phyloP scores from a whole-genome alignment of 768 basidiomycete species.

The Pisolithus sp. region DNA sequence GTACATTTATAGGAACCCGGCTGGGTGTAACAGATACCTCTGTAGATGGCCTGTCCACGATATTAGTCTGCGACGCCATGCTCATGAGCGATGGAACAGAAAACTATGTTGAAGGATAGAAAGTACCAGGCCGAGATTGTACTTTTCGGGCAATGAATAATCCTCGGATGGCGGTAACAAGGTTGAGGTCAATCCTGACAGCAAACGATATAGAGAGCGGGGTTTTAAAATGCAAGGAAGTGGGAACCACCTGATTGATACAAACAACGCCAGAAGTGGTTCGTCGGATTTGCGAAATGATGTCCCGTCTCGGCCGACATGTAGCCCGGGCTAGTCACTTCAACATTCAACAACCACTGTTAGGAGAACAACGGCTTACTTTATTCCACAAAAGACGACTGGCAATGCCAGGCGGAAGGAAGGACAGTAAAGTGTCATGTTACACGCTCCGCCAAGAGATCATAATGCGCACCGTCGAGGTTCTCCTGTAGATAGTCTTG shows the following conservation, averaged over 20 bases:
- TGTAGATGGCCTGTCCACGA: conserved; percentile 63
- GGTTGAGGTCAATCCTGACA: conserved; percentile 50
- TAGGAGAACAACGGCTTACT: conserved; percentile 37
- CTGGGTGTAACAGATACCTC: conserved; percentile 37
- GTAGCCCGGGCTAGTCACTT: conserved; percentile 51
- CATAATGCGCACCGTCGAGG: conserved; percentile 45
- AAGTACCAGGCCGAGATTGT: conserved; percentile 62
- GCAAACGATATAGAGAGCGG: background rate
- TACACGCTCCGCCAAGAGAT: conserved; percentile 3
- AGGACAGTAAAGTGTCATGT: background rate
- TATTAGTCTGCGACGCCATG: conserved; percentile 51
- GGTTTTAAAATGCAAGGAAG: background rate
- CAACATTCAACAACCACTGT: background rate
- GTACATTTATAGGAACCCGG: background rate
- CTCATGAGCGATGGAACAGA: background rate
- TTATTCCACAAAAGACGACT: conserved; percentile 86
- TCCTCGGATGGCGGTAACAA: conserved; percentile 55
- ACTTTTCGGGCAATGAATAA: conserved; percentile 47
- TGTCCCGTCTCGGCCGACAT: conserved; percentile 65
- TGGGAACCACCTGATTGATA: conserved; percentile 48
- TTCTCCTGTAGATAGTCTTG: conserved; percentile 46
- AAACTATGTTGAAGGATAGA: background rate
- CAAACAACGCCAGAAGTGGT: conserved; percentile 78
- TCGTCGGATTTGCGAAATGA: conserved; percentile 74
- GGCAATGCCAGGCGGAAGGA: background rate